These are phyloP conservation scores for Coccomyxa sp. DNA, from an alignment of 139 green algal species.

Conservation along the genomic window DNA sequence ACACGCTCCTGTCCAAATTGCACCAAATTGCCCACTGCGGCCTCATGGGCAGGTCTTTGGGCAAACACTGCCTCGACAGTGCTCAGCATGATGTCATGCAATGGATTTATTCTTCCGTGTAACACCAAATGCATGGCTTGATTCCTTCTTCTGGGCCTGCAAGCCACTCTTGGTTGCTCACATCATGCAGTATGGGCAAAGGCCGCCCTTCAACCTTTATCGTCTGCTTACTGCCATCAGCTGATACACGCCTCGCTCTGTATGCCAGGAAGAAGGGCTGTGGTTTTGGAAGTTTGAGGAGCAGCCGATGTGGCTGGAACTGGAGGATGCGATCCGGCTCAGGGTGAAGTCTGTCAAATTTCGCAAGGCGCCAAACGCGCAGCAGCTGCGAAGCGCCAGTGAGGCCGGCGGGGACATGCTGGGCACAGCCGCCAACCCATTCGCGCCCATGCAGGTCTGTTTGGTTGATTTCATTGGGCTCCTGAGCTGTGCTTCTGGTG, in stretches of 20 bases:
- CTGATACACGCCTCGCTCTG: no score
- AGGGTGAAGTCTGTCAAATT: background rate
- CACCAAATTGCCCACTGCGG: no score
- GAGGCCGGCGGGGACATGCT: background rate
- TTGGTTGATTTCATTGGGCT: background rate
- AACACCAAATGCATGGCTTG: no score
- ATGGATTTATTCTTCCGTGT: no score
- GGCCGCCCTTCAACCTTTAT: background rate
- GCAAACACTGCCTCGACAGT: no score
- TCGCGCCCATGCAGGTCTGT: constrained; percentile 41
- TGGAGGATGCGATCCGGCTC: constrained; percentile 32
- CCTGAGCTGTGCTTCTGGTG: no score
- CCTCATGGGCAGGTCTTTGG: no score
- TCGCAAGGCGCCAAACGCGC: constrained; percentile 4
- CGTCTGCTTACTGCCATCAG: background rate
- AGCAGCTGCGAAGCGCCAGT: background rate
- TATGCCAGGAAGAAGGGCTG: background rate
- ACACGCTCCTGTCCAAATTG: no score
- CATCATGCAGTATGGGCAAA: background rate
- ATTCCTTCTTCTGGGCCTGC: no score
- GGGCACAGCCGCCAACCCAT: constrained; percentile 39
- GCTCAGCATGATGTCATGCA: no score
- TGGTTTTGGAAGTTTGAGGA: background rate
- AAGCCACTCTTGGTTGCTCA: no score
- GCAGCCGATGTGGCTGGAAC: constrained; percentile 39